These are phyloP conservation scores for Zasmidium cellare DNA, from an alignment of 2,329 filamentous ascomycete genomes.

Conservation along the genomic window DNA sequence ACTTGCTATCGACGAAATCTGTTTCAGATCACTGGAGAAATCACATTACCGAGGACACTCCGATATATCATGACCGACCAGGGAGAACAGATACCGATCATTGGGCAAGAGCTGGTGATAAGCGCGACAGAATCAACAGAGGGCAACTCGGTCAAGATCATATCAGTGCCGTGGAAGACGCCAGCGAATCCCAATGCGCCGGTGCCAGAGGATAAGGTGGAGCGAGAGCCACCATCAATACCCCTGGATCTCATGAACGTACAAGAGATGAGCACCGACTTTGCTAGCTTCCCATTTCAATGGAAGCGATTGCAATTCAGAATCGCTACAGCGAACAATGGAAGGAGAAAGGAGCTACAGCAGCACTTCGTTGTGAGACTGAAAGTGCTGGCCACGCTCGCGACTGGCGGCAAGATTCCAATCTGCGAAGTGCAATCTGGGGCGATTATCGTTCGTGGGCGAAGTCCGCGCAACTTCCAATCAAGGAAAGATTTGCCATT, in stretches of 20 bases:
- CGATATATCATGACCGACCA: slow-evolving; percentile 80
- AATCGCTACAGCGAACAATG: slow-evolving; percentile 95
- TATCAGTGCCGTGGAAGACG: slow-evolving; percentile 97
- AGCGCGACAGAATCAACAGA: slow-evolving; percentile 95
- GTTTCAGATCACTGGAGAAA: slow-evolving; percentile 90
- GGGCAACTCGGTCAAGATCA: slow-evolving; percentile 86
- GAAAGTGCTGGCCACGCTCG: slow-evolving; percentile 79
- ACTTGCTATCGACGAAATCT: slow-evolving; percentile 95
- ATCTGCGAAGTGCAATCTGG: slow-evolving; percentile 83
- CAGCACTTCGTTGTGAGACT: slow-evolving; percentile 92
- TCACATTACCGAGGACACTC: slow-evolving; percentile 75
- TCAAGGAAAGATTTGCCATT: slow-evolving; percentile 90
- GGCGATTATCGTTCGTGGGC: slow-evolving; percentile 88
- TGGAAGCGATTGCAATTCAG: slow-evolving; percentile 94
- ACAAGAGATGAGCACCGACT: slow-evolving; percentile 75
- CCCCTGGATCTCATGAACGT: slow-evolving; percentile 68
- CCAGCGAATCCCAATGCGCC: slow-evolving; percentile 69
- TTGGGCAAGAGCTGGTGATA: slow-evolving; percentile 80
- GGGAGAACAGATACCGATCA: slow-evolving; percentile 79
- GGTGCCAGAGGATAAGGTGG: slow-evolving; percentile 63
- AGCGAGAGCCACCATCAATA: slow-evolving; percentile 84
- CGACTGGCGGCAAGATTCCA: slow-evolving; percentile 78
- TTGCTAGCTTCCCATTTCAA: slow-evolving; percentile 85
- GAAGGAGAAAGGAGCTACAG: slow-evolving; percentile 88
- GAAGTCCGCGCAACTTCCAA: slow-evolving; percentile 93